These are phyloP conservation scores for Heracleum sosnowskyi DNA, from an alignment of 129 eudicot species.

Conservation along the genomic window DNA sequence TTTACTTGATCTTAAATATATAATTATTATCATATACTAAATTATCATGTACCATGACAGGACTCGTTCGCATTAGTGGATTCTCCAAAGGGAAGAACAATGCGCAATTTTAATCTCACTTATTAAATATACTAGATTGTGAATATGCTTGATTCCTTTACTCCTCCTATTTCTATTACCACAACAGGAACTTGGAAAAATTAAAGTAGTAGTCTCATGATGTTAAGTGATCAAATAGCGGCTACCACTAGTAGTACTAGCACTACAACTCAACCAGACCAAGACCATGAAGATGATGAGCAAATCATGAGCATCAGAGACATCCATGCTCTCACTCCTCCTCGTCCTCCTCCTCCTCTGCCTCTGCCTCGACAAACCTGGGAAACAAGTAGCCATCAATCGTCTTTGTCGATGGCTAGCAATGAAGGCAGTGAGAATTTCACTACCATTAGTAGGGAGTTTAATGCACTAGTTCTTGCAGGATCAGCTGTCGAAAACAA, in stretches of 20 bases:
- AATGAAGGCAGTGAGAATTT: constrained; percentile 55
- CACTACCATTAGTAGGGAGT: constrained; percentile 70
- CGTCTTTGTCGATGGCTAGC: constrained; percentile 52
- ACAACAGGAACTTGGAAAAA: not conserved
- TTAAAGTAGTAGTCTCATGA: not conserved
- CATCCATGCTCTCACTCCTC: constrained; percentile 16
- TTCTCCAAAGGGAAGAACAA: not conserved
- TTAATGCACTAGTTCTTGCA: constrained; percentile 74
- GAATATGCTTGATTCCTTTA: not conserved
- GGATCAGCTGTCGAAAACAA: constrained; percentile 41
- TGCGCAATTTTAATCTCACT: not conserved
- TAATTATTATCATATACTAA: too few species aligned
- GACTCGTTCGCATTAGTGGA: not conserved
- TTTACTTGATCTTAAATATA: not conserved
- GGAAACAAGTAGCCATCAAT: constrained; percentile 46
- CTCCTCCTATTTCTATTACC: not conserved
- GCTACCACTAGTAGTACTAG: not conserved
- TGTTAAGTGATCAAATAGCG: constrained; percentile 25
- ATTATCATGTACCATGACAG: not conserved
- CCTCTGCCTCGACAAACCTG: constrained; percentile 29
- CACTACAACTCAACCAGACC: not conserved
- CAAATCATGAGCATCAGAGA: constrained; percentile 14
- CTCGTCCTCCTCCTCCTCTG: constrained; percentile 24
- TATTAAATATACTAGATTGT: not conserved
- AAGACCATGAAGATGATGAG: constrained; percentile 15